A percentile compares a stretch with the other conserved stretches of the same genome.
phyloP scores from a whole-genome alignment of 148 eudicot species.

The Limonium bicolor region DNA sequence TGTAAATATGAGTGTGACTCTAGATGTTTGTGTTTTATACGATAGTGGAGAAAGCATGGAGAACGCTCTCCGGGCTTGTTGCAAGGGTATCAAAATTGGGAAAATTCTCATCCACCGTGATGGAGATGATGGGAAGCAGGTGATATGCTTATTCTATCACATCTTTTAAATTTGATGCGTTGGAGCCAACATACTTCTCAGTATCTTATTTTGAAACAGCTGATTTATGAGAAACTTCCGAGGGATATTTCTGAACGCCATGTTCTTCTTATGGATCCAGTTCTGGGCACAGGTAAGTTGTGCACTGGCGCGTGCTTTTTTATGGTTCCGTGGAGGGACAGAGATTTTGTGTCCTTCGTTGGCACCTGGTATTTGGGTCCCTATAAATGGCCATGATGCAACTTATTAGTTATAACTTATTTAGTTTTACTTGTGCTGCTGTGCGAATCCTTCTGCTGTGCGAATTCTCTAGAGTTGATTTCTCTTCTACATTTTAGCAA shows the following conservation, averaged over 20 bases:
- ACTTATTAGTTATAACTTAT: too few species aligned
- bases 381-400: too few species aligned
- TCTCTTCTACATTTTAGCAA: too few species aligned
- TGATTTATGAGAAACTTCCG: conserved; percentile 92
- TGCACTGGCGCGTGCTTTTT: too few species aligned
- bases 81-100: conserved; percentile 97
- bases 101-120: conserved; percentile 92
- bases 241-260: conserved; percentile 85
- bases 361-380: too few species aligned
- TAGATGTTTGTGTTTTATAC: too few species aligned
- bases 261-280: conserved; percentile 92
- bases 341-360: too few species aligned
- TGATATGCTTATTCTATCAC: conserved; percentile 1
- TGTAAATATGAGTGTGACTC: too few species aligned
- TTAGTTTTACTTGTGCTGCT: too few species aligned
- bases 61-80: conserved; percentile 94
- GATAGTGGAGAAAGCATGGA: conserved; percentile 98
- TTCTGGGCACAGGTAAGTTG: conserved; percentile 77
- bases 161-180: neutral
- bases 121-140: conserved; percentile 97
- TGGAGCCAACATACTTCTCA: neutral
- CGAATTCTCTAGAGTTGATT: too few species aligned
- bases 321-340: too few species aligned
- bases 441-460: too few species aligned
- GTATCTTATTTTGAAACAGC: conserved; percentile 23